These are phyloP conservation scores for Cornus suecica DNA, from an alignment of 148 eudicot genomes.

Conservation along the genomic window DNA sequence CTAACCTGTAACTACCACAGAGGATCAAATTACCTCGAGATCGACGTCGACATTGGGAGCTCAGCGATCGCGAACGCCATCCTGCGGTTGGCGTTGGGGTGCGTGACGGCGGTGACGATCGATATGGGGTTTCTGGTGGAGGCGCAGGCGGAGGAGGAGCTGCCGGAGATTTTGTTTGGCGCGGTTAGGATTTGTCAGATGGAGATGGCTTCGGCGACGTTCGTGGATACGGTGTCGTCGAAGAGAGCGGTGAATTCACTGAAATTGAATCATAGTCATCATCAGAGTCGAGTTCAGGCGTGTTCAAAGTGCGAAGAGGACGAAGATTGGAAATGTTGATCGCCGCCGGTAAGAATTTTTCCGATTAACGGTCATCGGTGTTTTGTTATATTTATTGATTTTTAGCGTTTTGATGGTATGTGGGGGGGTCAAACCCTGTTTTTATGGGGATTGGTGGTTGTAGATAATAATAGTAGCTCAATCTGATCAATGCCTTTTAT, in stretches of 20 bases:
- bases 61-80: slow-evolving; percentile 81
- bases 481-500: too few species aligned
- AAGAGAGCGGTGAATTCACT: neutral
- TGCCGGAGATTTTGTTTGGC: slow-evolving; percentile 78
- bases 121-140: slow-evolving; percentile 94
- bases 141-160: slow-evolving; percentile 73
- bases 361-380: neutral
- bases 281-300: slow-evolving; percentile 6
- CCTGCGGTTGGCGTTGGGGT: slow-evolving; percentile 77
- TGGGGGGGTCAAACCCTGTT: neutral
- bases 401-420: neutral
- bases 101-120: slow-evolving; percentile 67
- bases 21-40: slow-evolving; percentile 71
- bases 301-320: slow-evolving; percentile 6
- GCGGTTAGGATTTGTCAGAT: slow-evolving; percentile 84
- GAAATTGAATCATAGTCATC: neutral
- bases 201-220: slow-evolving; percentile 75
- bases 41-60: slow-evolving; percentile 83
- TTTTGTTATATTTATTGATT: too few species aligned
- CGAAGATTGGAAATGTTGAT: slow-evolving; percentile 1
- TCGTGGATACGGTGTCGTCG: slow-evolving; percentile 36
- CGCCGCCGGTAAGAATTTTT: neutral
- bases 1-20: slow-evolving; percentile 64
- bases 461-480: neutral
- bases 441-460: neutral